Evolutionary conservation across 768 basidiomycete species (phyloP), one percentile per base, ranked within the genome.

Genomic region (Sarcodon aspratus): DNA sequence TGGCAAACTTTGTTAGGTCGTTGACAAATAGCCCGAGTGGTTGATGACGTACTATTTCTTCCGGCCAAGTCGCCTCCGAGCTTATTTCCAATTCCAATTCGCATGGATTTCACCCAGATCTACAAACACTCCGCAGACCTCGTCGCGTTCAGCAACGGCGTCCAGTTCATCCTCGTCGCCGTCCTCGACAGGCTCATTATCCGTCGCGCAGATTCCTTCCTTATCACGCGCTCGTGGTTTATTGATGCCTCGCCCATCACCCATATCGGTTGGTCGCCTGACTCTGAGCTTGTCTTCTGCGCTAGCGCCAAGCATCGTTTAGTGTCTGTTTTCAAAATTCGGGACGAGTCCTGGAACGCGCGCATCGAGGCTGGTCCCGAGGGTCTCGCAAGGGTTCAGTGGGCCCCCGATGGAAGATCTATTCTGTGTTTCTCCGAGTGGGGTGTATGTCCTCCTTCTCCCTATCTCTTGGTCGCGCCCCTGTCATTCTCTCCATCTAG

Each of bases 381-480:
- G 71, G 84, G 93, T 9, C 76, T 96, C 45, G 75, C 81, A 15
- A 88, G 79, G 59, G 88, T 84, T 13, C 89, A 94, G 59, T 97
- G 93, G 93, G 86, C 85, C 0, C 87, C 85, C 2, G 86, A 85
- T 59, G 90, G 90, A 12, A 74, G 86, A 35, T 80, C 78, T 12
- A 70, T 96, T 5, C 66, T 96, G 32, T 94, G 88, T 58, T 97
- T 93, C 65, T 93, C 90, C 3, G 87, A 93, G 56, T 89, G 89
- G 85, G 89, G 86, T 57, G 93, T 94, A 68, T 70, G 92, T 77
- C 17, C 15, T 32, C 38, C 36, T 47, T n/a, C n/a, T n/a, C n/a
- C 34, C 34, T 48, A 9, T 13, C 47, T 27, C 43, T 51, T 37
- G 27, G 36, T 13, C 21, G 50, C 12, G 7, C 15, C 46, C 56